Percentiles rank a stretch among this genome's conserved stretches.
Conservation (phyloP, 345 rosid species). For the Ceriops decandra region DNA sequence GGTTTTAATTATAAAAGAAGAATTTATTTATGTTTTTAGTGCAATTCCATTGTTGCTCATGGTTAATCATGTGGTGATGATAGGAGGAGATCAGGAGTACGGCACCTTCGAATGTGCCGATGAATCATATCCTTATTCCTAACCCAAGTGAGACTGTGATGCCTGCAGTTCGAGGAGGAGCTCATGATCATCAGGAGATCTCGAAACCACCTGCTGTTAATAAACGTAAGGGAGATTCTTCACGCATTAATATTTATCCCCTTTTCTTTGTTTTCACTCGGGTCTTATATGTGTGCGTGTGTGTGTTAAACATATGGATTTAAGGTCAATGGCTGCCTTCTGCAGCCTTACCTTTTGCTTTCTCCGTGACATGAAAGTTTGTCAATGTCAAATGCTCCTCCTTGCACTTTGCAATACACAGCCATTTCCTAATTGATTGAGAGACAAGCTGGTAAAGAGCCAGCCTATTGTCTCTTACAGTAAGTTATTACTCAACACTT, state of each 20-base stretch:
- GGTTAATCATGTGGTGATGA: conserved; percentile 1
- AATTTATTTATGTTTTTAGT: too few species aligned
- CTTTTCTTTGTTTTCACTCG: neutral
- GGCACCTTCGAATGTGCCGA: conserved; percentile 55
- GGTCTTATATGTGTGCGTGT: neutral
- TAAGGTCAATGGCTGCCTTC: neutral
- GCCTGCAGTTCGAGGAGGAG: conserved; percentile 48
- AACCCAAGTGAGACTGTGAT: conserved; percentile 45
- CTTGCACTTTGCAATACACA: neutral
- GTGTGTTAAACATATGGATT: neutral
- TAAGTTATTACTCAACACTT: conserved; percentile 5
- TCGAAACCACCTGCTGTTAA: conserved; percentile 69
- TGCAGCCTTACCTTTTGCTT: neutral
- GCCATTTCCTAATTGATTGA: too few species aligned
- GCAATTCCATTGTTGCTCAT: neutral
- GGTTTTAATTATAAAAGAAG: too few species aligned
- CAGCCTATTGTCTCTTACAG: neutral
- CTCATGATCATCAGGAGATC: conserved; percentile 37
- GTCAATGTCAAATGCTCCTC: neutral
- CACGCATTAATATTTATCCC: neutral
- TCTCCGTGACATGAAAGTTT: neutral
- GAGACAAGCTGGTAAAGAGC: too few species aligned
- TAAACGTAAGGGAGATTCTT: conserved; percentile 57
- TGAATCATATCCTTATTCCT: conserved; percentile 45
- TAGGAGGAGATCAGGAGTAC: conserved; percentile 82